Conservation (phyloP, 169 alveolate species). For the Sarcocystis neurona region DNA sequence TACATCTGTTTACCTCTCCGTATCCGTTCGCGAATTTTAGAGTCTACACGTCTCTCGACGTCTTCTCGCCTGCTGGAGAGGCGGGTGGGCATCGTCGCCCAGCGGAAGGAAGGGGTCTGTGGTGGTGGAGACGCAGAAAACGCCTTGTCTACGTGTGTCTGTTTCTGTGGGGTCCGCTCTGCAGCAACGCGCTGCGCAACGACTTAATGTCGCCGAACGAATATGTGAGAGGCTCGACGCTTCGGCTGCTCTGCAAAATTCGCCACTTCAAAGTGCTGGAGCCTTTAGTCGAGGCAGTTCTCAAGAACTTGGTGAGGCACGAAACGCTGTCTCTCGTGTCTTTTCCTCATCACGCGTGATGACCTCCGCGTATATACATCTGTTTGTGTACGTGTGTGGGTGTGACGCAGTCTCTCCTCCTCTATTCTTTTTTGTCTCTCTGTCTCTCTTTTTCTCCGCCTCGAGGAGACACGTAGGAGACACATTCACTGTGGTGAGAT, state of each 20-base stretch:
- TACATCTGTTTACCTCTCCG: too few relatives aligned
- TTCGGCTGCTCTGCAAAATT: conserved; percentile 86
- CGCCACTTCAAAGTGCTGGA: conserved; percentile 83
- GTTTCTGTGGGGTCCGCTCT: too few relatives aligned
- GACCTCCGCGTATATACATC: neutral
- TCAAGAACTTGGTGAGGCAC: conserved; percentile 76
- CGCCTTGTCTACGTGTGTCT: too few relatives aligned
- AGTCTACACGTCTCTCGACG: too few relatives aligned
- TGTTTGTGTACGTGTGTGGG: neutral
- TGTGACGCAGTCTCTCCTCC: too few relatives aligned
- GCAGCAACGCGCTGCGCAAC: conserved; percentile 87
- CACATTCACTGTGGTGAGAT: too few relatives aligned
- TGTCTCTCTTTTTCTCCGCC: neutral
- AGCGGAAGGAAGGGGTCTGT: too few relatives aligned
- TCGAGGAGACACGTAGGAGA: too few relatives aligned
- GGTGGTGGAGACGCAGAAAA: too few relatives aligned
- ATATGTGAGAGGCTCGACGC: conserved; percentile 90
- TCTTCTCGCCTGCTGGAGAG: too few relatives aligned
- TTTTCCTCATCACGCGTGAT: neutral
- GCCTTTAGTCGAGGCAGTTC: conserved; percentile 85
- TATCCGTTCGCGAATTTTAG: too few relatives aligned
- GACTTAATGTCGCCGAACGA: conserved; percentile 93
- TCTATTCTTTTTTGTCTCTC: conserved; percentile 7
- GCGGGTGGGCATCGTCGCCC: too few relatives aligned
- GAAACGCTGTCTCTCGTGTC: neutral